These are phyloP conservation scores for Pyrenopolyporus hunteri DNA, from an alignment of 495 filamentous ascomycete genomes.

Conservation along the genomic window DNA sequence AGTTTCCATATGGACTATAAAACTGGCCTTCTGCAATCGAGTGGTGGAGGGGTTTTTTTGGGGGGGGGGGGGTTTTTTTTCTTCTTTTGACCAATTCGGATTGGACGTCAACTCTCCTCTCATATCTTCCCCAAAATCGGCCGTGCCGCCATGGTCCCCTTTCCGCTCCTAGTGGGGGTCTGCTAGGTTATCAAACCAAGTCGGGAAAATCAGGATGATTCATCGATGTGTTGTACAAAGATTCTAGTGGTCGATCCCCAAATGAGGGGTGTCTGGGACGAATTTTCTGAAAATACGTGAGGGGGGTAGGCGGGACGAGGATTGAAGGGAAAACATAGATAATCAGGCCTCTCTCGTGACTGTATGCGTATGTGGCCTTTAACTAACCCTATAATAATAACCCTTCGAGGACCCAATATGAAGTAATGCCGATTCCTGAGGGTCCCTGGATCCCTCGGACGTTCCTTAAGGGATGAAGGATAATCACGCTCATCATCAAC, in stretches of 20 bases:
- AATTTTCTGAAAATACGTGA: constrained; percentile 8
- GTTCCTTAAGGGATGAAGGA: not conserved
- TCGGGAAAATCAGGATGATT: constrained; percentile 40
- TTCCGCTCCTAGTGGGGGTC: constrained; percentile 30
- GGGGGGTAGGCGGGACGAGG: not conserved
- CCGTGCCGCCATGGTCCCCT: constrained; percentile 25
- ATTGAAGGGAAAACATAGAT: too few species aligned
- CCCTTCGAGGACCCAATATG: too few species aligned
- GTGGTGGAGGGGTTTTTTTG: constrained; percentile 23
- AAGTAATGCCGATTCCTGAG: constrained; percentile 13
- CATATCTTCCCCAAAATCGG: constrained; percentile 5
- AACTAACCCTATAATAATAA: too few species aligned
- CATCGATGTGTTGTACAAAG: constrained; percentile 40
- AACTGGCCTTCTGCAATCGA: constrained; percentile 8
- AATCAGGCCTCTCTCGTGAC: too few species aligned
- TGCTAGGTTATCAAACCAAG: constrained; percentile 28
- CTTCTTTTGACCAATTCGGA: constrained; percentile 23
- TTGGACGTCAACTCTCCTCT: constrained; percentile 12
- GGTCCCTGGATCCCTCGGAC: not conserved
- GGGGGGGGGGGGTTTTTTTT: too few species aligned
- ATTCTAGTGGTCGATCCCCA: constrained; percentile 33
- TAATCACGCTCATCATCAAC: not conserved
- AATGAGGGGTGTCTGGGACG: constrained; percentile 37
- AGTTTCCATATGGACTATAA: constrained; percentile 7
- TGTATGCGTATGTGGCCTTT: too few species aligned